Evolutionary conservation across 2,329 filamentous ascomycete species (phyloP), one percentile per base, ranked within the genome.

Genomic region (Beauveria australis): DNA sequence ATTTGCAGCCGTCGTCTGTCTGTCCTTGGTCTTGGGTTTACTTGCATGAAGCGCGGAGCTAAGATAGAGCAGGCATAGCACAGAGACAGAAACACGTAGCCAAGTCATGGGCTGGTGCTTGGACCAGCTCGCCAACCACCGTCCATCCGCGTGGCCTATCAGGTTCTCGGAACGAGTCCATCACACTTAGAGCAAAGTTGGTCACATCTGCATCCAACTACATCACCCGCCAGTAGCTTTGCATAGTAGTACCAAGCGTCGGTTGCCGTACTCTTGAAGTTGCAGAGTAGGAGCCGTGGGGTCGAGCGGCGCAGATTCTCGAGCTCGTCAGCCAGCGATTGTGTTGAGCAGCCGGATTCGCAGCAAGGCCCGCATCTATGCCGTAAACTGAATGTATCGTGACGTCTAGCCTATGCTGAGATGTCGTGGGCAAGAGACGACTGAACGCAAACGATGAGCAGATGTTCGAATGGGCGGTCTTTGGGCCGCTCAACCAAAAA

Each of bases 181-280:
- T 59, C 37, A 44, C 47, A 37, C 24, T 52, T 44, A 10, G 56
- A 44, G 48, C 37, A 53, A 41, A 46, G 43, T 14, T 40, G 41
- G 48, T 59, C 26, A 59, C 40, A 59, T 59, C 43, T 40, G 54
- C 54, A 33, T 52, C 22, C 48, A 33, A 16, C 48, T 40, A 59
- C 37, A 44, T 53, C 48, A 59, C 26, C 48, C 24, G 26, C 56
- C 22, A 26, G 28, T n/a, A 28, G 41, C 12, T 26, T 53, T 24
- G 40, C 48, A 58, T 41, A 18, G 48, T 46, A 16, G 16, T 55
- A 28, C 24, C 40, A 10, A 55, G 24, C 16, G 28, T 59, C 22
- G 47, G 28, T 26, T n/a, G 19, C 30, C 26, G 47, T 49, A 33
- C 48, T 53, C 47, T 44, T 33, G 47, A 26, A 59, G 22, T 37